Evolutionary conservation across 371 early-diverging fungal species (phyloP), one percentile per base, ranked within the genome.

Genomic region (Lichtheimia hyalospora): DNA sequence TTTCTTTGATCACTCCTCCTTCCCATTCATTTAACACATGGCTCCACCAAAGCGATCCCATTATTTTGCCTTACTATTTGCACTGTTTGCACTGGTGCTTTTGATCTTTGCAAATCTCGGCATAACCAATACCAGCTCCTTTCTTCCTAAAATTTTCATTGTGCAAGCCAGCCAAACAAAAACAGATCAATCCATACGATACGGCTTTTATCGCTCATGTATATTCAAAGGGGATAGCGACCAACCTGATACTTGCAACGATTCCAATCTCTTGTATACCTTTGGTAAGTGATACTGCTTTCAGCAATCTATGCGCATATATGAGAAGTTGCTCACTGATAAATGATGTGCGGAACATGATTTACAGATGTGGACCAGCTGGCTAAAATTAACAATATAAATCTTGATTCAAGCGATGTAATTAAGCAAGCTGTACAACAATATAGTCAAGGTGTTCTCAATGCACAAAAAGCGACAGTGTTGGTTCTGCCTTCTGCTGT

Each of bases 131-230:
- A 48, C 52, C 21, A 67, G 65, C 34, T 54, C 69, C 1, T 60
- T 75, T 61, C 52, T 75, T 44, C 68, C 69, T 20, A 52, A 67
- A 15, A 49, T 71, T 3, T 69, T 64, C 34, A 24, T 75, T 40
- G 66, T 62, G 5, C 46, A 66, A 55, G 43, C 66, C 2, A 57
- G 52, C 21, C 61, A 71, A 50, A 61, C 72, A 21, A 58, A 60
- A 14, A 75, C 63, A 2, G 56, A 57, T 1, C 44, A 62, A 57
- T 65, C 65, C 2, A 67, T 75, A 48, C 63, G 70, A 61, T 75
- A 75, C 27, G 75, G 75, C 34, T 50, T 71, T 23, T 75, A 71
- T 21, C 67, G 50, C 25, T 75, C 75, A 5, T 75, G 75, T 25
- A 18, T 71, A 5, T 75, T 68, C 27, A 58, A 68, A 34, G 44